Conservation (phyloP, 805 yeast genomes). For the Candida vartiovaarae region DNA sequence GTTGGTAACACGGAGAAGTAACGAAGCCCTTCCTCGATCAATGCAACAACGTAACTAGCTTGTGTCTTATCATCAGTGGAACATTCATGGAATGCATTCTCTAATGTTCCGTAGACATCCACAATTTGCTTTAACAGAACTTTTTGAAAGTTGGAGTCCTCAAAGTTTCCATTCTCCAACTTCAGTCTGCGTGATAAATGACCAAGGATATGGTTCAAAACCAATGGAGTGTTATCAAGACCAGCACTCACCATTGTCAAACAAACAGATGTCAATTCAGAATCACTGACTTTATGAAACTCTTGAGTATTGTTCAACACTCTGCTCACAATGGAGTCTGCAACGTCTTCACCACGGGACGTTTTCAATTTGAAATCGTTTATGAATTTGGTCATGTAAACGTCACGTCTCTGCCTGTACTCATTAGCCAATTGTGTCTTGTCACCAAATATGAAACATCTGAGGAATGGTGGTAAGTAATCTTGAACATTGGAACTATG, state of each 20-base stretch:
- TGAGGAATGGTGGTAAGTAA: conserved; percentile 37
- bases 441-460: conserved; percentile 16
- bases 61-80: conserved; percentile 20
- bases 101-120: conserved; percentile 24
- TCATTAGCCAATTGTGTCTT: conserved; percentile 22
- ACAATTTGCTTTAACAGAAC: conserved; percentile 37
- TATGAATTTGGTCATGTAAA: conserved; percentile 37
- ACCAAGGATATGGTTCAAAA: conserved; percentile 53
- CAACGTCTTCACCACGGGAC: conserved; percentile 21
- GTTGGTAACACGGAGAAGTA: conserved; percentile 61
- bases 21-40: conserved; percentile 57
- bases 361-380: conserved; percentile 23
- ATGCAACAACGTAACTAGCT: conserved; percentile 47
- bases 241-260: conserved; percentile 78
- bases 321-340: conserved; percentile 29
- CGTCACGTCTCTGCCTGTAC: conserved; percentile 37
- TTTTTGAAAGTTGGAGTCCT: conserved; percentile 32
- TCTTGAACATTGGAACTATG: conserved; percentile 51
- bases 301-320: conserved; percentile 11
- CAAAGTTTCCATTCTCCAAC: too few species aligned
- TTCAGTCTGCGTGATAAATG: conserved; percentile 34
- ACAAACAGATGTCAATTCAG: conserved; percentile 53
- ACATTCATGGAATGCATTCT: conserved; percentile 30
- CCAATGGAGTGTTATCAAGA: conserved; percentile 62
- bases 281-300: conserved; percentile 21